Conservation (phyloP, 106 monocot species). For the Dendrobium officinale region DNA sequence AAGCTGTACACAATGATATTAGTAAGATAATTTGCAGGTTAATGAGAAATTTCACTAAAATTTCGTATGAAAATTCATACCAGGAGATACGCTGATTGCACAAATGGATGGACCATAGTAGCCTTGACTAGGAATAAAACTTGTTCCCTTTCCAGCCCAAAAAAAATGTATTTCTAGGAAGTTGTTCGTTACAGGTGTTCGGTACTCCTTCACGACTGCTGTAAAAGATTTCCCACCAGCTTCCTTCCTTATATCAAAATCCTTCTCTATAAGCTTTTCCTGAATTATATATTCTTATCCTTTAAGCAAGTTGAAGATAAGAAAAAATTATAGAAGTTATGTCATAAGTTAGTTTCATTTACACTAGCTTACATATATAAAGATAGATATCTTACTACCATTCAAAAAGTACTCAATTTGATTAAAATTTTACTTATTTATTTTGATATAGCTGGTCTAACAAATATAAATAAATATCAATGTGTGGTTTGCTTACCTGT, state of each 20-base stretch:
- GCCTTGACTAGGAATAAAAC: slow-evolving; percentile 52
- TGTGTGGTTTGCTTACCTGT: slow-evolving; percentile 40
- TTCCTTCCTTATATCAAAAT: slow-evolving; percentile 66
- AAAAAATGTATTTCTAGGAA: slow-evolving; percentile 82
- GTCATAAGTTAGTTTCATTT: too few species aligned
- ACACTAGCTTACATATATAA: too few species aligned
- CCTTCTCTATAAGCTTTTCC: slow-evolving; percentile 45
- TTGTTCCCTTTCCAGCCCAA: slow-evolving; percentile 83
- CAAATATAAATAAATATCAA: neutral
- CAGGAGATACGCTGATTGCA: slow-evolving; percentile 55
- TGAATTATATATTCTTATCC: slow-evolving; percentile 8
- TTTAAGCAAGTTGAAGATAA: neutral
- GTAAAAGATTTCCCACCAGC: slow-evolving; percentile 33
- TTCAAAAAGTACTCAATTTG: too few species aligned
- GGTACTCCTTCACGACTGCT: slow-evolving; percentile 33
- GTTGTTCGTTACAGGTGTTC: slow-evolving; percentile 46
- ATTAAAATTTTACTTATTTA: too few species aligned
- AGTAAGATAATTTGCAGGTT: neutral
- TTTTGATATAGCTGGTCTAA: too few species aligned
- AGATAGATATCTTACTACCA: too few species aligned
- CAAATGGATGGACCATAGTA: slow-evolving; percentile 62
- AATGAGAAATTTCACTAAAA: neutral
- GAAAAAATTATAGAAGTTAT: neutral
- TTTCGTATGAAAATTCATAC: slow-evolving; percentile 24
- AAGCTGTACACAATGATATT: slow-evolving; percentile 23